Conservation (phyloP, 2,329 filamentous ascomycete species). For the Penicillium psychrosexuale region DNA sequence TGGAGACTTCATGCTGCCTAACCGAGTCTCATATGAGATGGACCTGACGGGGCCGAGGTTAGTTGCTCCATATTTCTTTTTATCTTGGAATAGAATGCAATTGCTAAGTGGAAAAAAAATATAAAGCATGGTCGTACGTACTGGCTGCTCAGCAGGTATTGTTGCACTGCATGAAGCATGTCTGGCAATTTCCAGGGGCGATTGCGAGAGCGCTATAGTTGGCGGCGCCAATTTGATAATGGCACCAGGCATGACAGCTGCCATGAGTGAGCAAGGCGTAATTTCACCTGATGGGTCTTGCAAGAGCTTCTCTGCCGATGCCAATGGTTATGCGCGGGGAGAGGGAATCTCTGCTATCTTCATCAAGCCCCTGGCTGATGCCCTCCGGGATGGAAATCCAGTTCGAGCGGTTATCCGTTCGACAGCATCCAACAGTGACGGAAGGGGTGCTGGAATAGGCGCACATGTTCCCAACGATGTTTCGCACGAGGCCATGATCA, state of each 20-base stretch:
- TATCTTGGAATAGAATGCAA: not conserved
- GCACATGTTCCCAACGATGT: not conserved
- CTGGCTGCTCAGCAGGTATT: slow-evolving; percentile 38
- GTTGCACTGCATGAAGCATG: slow-evolving; percentile 29
- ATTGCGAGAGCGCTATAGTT: slow-evolving; percentile 28
- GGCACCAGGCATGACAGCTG: slow-evolving; percentile 22
- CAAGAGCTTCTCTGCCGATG: slow-evolving; percentile 26
- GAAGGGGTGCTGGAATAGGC: not conserved
- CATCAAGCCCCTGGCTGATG: slow-evolving; percentile 22
- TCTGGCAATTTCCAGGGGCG: slow-evolving; percentile 20
- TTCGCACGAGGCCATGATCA: slow-evolving; percentile 1
- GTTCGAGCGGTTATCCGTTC: not conserved
- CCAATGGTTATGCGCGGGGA: slow-evolving; percentile 33
- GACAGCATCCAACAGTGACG: not conserved
- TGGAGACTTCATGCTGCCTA: slow-evolving; percentile 22
- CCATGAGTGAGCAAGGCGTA: slow-evolving; percentile 33
- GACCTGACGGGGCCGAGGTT: slow-evolving; percentile 26
- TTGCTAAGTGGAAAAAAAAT: not conserved
- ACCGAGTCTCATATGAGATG: slow-evolving; percentile 29
- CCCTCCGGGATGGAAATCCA: not conserved
- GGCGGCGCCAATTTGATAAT: slow-evolving; percentile 36
- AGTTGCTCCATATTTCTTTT: not conserved
- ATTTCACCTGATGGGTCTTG: slow-evolving; percentile 32
- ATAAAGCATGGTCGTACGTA: slow-evolving; percentile 26
- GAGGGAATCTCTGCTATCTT: slow-evolving; percentile 30